phyloP scores from a whole-genome alignment of 2,329 filamentous ascomycete species.

The Penicillium brevicompactum region DNA sequence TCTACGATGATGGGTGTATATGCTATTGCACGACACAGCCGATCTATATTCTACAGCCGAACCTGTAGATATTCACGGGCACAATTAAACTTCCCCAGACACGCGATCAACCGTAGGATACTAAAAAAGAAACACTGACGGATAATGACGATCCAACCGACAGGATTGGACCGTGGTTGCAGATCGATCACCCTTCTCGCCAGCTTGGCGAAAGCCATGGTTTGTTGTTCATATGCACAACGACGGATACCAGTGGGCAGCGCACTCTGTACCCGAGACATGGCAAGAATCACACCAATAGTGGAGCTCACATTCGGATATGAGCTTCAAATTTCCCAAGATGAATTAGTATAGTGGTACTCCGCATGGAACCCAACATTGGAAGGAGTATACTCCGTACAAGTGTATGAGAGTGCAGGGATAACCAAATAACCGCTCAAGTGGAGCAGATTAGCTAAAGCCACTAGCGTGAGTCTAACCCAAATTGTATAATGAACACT shows the following conservation, averaged over 20 bases:
- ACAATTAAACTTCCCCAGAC: not conserved
- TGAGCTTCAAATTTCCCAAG: not conserved
- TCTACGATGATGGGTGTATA: not conserved
- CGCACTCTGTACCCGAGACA: not conserved
- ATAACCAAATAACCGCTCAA: slow-evolving; percentile 8
- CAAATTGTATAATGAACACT: slow-evolving; percentile 14
- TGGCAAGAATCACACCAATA: not conserved
- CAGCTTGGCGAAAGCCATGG: not conserved
- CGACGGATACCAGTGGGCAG: not conserved
- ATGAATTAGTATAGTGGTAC: too few species aligned
- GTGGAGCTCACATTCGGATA: not conserved
- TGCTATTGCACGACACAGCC: not conserved
- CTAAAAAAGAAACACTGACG: not conserved
- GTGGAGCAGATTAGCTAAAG: not conserved
- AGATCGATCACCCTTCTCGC: not conserved
- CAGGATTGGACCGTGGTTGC: not conserved
- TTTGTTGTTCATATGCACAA: not conserved
- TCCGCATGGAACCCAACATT: too few species aligned
- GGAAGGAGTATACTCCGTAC: too few species aligned
- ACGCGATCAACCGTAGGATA: not conserved
- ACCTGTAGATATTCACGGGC: not conserved
- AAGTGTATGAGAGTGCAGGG: not conserved
- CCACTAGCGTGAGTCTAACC: slow-evolving; percentile 2
- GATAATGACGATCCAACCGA: not conserved
- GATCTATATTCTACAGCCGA: too few species aligned